phyloP scores from a whole-genome alignment of 1,139 yeast genomes.

The Debaryomycetaceae sp. region DNA sequence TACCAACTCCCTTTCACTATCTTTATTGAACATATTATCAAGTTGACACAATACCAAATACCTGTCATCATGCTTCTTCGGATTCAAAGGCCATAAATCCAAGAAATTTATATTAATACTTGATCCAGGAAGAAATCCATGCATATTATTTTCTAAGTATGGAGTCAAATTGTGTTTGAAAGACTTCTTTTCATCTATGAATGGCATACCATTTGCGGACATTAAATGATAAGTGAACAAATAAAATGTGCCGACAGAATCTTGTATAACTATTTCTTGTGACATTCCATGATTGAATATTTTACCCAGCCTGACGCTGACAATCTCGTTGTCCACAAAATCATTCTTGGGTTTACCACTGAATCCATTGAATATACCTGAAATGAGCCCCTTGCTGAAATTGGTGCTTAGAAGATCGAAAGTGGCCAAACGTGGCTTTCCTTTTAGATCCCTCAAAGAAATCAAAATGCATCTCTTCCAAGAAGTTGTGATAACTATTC shows the following conservation, averaged over 20 bases:
- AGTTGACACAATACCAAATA: conserved; percentile 48
- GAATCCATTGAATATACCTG: conserved; percentile 18
- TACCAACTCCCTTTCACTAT: conserved; percentile 26
- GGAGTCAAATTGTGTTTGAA: conserved; percentile 26
- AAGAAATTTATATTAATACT: conserved; percentile 38
- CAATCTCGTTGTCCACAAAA: conserved; percentile 44
- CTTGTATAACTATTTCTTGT: conserved; percentile 43
- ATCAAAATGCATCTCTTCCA: conserved; percentile 64
- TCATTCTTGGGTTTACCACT: conserved; percentile 21
- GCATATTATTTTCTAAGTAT: conserved; percentile 33
- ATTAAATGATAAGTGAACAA: conserved; percentile 29
- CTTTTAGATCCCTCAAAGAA: conserved; percentile 64
- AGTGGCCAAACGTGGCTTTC: conserved; percentile 51
- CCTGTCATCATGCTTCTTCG: conserved; percentile 27
- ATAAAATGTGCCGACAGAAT: conserved; percentile 41
- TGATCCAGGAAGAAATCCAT: conserved; percentile 39
- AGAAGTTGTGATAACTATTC: conserved; percentile 69
- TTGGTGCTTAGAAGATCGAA: conserved; percentile 31
- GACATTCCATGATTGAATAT: conserved; percentile 47
- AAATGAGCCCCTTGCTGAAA: conserved; percentile 20
- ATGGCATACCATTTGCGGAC: conserved; percentile 30
- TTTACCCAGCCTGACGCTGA: conserved; percentile 58
- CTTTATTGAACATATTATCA: conserved; percentile 18
- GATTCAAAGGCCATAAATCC: conserved; percentile 47
- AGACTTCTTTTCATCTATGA: conserved; percentile 24